Evolutionary conservation across 1,139 yeast genomes (phyloP).

Genomic region (Schwanniomyces etchellsii): DNA sequence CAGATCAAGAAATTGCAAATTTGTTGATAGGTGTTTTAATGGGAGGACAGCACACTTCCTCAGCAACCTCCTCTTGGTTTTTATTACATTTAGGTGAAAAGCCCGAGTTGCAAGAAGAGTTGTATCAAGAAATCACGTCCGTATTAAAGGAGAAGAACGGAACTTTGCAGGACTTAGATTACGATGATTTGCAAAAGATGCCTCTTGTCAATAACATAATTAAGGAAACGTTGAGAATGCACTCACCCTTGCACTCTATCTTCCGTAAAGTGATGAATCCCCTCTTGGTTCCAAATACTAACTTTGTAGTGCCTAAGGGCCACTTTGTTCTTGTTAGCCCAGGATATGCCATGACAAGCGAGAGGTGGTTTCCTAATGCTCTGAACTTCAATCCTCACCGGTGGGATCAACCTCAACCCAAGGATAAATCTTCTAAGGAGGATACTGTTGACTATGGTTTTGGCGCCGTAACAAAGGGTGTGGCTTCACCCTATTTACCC

Average conservation of each 20-base stretch:
- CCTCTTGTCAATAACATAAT: slow-evolving; percentile 76
- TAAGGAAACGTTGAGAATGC: slow-evolving; percentile 91
- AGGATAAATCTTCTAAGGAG: slow-evolving; percentile 24
- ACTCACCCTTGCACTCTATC: slow-evolving; percentile 92
- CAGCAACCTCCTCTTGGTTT: slow-evolving; percentile 94
- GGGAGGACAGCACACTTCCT: slow-evolving; percentile 99
- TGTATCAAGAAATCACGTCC: slow-evolving; percentile 65
- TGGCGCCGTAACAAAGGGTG: slow-evolving; percentile 95
- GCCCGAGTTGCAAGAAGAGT: slow-evolving; percentile 77
- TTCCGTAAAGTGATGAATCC: slow-evolving; percentile 85
- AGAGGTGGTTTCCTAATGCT: slow-evolving; percentile 73
- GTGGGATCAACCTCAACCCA: slow-evolving; percentile 56
- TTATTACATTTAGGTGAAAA: slow-evolving; percentile 83
- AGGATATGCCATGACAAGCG: slow-evolving; percentile 80
- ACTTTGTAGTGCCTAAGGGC: slow-evolving; percentile 80
- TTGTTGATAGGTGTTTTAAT: slow-evolving; percentile 89
- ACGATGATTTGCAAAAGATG: slow-evolving; percentile 79
- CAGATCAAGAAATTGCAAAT: slow-evolving; percentile 92
- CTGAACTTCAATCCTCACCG: slow-evolving; percentile 73
- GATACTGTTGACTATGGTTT: slow-evolving; percentile 86
- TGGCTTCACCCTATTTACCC: slow-evolving; percentile 90
- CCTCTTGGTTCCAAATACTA: slow-evolving; percentile 74
- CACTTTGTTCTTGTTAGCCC: slow-evolving; percentile 91
- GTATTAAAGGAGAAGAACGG: slow-evolving; percentile 51
- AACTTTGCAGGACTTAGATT: slow-evolving; percentile 51